Percentiles rank a stretch among this genome's conserved stretches.
Evolutionary conservation across 2,329 filamentous ascomycete genomes (phyloP).

Genomic region (Bimuria novae-zelandiae): DNA sequence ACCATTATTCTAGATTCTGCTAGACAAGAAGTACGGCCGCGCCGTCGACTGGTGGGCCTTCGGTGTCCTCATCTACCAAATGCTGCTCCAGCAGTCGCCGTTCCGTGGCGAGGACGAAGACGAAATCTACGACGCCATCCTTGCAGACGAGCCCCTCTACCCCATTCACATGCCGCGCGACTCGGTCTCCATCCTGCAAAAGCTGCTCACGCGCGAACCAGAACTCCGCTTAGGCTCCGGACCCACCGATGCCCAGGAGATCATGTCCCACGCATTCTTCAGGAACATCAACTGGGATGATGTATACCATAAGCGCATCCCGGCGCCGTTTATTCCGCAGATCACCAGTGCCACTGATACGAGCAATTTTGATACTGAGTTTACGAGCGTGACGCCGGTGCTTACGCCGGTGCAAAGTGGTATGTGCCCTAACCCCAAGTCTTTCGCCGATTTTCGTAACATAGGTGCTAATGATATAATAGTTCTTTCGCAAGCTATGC

Average conservation of each 20-base stretch:
- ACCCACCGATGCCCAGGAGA: constrained; percentile 94
- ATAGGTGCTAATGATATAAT: constrained; percentile 19
- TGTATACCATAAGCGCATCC: constrained; percentile 91
- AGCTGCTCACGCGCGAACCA: constrained; percentile 92
- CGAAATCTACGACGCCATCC: constrained; percentile 98
- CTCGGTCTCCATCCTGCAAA: constrained; percentile 96
- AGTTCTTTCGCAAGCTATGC: constrained; percentile 98
- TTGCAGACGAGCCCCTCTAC: constrained; percentile 95
- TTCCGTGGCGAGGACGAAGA: constrained; percentile 99
- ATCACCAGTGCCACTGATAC: constrained; percentile 95
- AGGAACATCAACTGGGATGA: constrained; percentile 98
- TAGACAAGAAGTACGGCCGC: constrained; percentile 97
- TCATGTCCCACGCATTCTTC: constrained; percentile 99
- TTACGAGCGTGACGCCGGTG: constrained; percentile 96
- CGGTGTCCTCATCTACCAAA: constrained; percentile 98
- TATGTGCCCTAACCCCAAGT: constrained; percentile 59
- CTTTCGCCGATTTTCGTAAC: constrained; percentile 6
- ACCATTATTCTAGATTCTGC: constrained; percentile 69
- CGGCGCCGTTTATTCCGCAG: constrained; percentile 84
- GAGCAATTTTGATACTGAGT: constrained; percentile 99
- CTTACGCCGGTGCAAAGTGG: constrained; percentile 96
- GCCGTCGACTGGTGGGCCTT: constrained; percentile 99
- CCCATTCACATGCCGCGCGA: constrained; percentile 99
- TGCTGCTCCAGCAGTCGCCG: constrained; percentile 97
- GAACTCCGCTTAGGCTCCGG: constrained; percentile 91